Evolutionary conservation across 2,329 filamentous ascomycete species (phyloP).

Genomic region (Talaromyces piceae): DNA sequence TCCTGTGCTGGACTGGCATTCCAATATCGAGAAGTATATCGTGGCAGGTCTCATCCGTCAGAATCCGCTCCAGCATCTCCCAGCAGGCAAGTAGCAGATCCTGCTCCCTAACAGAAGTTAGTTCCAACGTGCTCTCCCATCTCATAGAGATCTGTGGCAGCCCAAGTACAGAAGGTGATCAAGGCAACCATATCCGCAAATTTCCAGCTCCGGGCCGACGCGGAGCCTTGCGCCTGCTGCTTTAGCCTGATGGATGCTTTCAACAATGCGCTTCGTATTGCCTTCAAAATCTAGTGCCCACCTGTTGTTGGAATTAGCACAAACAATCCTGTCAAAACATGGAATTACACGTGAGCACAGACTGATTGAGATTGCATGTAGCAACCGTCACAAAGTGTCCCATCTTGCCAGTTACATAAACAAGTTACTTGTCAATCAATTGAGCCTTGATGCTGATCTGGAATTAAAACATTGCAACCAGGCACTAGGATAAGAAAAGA

Average conservation of each 20-base stretch:
- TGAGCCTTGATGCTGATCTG: not conserved
- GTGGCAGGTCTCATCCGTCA: slow-evolving; percentile 50
- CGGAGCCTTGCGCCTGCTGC: slow-evolving; percentile 49
- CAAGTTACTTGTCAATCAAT: not conserved
- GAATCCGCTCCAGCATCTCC: slow-evolving; percentile 54
- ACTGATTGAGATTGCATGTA: slow-evolving; percentile 16
- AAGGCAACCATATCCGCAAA: slow-evolving; percentile 52
- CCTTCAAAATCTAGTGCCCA: slow-evolving; percentile 52
- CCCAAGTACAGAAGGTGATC: slow-evolving; percentile 57
- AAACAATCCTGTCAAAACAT: not conserved
- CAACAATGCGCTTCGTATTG: slow-evolving; percentile 55
- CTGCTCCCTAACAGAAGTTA: slow-evolving; percentile 3
- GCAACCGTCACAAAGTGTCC: slow-evolving; percentile 13
- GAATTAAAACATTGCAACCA: not conserved
- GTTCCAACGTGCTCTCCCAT: slow-evolving; percentile 5
- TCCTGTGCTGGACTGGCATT: slow-evolving; percentile 40
- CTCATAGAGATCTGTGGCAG: not conserved
- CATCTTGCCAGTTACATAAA: slow-evolving; percentile 3
- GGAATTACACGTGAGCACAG: slow-evolving; percentile 9
- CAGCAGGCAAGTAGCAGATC: slow-evolving; percentile 47
- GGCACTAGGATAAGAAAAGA: not conserved
- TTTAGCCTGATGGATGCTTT: slow-evolving; percentile 54
- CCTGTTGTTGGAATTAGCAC: not conserved
- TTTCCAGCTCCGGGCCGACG: slow-evolving; percentile 42
- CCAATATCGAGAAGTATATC: slow-evolving; percentile 35